Base-by-base conservation (phyloP, 192 early-diverging fungal genomes). In the Kappamyces sp. region DNA sequence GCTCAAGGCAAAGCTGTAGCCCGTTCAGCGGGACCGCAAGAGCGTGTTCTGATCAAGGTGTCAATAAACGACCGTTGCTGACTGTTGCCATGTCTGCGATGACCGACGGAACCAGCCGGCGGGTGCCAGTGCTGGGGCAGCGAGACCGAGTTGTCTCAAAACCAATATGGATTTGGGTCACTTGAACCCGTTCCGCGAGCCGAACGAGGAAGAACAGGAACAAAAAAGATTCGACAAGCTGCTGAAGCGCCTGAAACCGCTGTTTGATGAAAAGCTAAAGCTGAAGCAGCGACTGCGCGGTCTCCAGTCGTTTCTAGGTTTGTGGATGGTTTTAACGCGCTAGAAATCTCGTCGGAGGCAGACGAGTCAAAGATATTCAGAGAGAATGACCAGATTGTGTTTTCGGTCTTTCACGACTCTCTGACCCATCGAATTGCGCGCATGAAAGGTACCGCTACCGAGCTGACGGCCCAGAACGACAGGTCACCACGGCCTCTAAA, bases 251-350 rank as follows among this genome's bases (percentile, higher is more conserved):
- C 72, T 80, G 31, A 88, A 83, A 57, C 76, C 72, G 41, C 90
- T 92, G 66, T 58, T 91, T 22, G 90, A 92, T 60, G 86, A 88
- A 35, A 83, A 81, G 65, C 80, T 84, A 50, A 89, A 87, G 51
- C 62, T 73, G 11, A 91, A 91, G 60, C 72, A 83, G 35, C 71
- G 90, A 37, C 65, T 86, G 8, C 61, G 65, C 7, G 76, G 80
- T 8, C 65, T 92, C 15, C 86, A 76, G 73, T 74, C 69, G 52
- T 90, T 88, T 63, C 59, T 91, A 35, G 88, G 88, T 82, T 74
- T 48, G 65, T 46, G 29, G 3, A 4, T 45, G 31, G 0, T 14
- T 51, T 47, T 53, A 46, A 35, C 31, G 38, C 49, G 38, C 22
- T 60, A 87, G 85, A 88, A 67, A 74, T 69, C 33, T 66, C 82